Evolutionary conservation across 108 stramenopile species (phyloP), one percentile per base, ranked within the genome.

Genomic region (Tribonema minus): DNA sequence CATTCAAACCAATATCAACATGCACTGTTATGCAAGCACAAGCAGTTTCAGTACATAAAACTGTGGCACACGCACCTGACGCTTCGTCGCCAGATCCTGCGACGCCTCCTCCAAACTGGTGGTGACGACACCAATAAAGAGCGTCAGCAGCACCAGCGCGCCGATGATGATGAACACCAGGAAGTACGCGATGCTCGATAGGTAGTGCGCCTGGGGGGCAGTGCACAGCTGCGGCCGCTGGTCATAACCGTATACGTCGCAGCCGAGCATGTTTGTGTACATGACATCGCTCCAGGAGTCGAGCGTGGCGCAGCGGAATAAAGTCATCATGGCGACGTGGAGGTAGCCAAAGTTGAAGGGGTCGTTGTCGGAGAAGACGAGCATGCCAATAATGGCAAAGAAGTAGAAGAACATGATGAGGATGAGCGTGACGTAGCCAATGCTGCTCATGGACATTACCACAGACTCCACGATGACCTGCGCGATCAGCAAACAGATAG

Each of bases 121-220:
- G 32, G 79, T 81, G 37, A 84, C 84, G 3, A 84, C 84, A 34
- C 84, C 84, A 38, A 84, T 84, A 63, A 84, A 84, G 5, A 84
- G 39, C 15, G 84, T 84, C 38, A 84, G 71, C 25, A 84, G 73
- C 0, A 84, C 84, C 23, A 84, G 80, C 31, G 83, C 80, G n/a
- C 79, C 83, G 2, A 86, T 20, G 5, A 83, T 31, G 2, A 61
- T 73, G 62, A 84, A 84, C 2, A 77, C 20, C 32, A 84, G 30
- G 39, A 84, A 78, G 70, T 64, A 84, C 15, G 72, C 0, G 15
- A 61, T 64, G 1, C 66, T 37, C 20, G 29, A 32, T 38, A 35
- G 75, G 58, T 12, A 27, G 62, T 32, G 15, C 37, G 68, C 20
- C 25, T 79, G 46, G 31, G 68, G 77, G 70, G 58, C n/a, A 3